phyloP scores from a whole-genome alignment of 108 stramenopile genomes.

The Cyclotella cryptica region DNA sequence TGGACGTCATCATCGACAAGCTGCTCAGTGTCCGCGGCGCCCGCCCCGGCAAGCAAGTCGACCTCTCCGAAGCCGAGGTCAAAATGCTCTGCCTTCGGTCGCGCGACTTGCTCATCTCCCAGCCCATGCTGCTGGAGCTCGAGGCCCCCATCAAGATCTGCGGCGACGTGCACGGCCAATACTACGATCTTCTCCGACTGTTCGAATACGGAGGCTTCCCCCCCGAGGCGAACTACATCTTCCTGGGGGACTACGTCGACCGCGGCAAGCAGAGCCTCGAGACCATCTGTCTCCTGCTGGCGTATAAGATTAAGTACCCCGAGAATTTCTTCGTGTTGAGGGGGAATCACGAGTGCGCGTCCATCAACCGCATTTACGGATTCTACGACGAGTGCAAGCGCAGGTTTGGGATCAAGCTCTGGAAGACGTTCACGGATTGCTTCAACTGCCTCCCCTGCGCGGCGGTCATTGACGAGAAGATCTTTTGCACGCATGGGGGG shows the following conservation, averaged over 20 bases:
- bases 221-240: slow-evolving; percentile 97
- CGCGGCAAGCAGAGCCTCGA: slow-evolving; percentile 98
- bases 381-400: slow-evolving; percentile 99
- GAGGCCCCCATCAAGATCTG: slow-evolving; percentile 99
- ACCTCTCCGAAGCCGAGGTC: slow-evolving; percentile 91
- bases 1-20: slow-evolving; percentile 91
- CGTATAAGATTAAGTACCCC: slow-evolving; percentile 99
- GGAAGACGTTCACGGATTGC: slow-evolving; percentile 99
- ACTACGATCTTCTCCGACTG: slow-evolving; percentile 96
- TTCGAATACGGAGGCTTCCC: slow-evolving; percentile 99
- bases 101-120: slow-evolving; percentile 93
- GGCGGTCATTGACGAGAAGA: slow-evolving; percentile 99
- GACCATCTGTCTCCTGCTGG: slow-evolving; percentile 96
- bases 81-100: slow-evolving; percentile 93
- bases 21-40: slow-evolving; percentile 90
- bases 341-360: slow-evolving; percentile 99
- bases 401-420: slow-evolving; percentile 97
- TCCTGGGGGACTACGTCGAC: slow-evolving; percentile 99
- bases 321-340: slow-evolving; percentile 99
- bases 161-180: slow-evolving; percentile 97
- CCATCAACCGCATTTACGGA: slow-evolving; percentile 99
- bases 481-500: slow-evolving; percentile 99
- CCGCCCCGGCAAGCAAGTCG: slow-evolving; percentile 90
- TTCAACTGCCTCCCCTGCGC: slow-evolving; percentile 99
- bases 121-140: slow-evolving; percentile 99